Conservation (phyloP, 352 stramenopile genomes). For the Aphanomyces stellatus region DNA sequence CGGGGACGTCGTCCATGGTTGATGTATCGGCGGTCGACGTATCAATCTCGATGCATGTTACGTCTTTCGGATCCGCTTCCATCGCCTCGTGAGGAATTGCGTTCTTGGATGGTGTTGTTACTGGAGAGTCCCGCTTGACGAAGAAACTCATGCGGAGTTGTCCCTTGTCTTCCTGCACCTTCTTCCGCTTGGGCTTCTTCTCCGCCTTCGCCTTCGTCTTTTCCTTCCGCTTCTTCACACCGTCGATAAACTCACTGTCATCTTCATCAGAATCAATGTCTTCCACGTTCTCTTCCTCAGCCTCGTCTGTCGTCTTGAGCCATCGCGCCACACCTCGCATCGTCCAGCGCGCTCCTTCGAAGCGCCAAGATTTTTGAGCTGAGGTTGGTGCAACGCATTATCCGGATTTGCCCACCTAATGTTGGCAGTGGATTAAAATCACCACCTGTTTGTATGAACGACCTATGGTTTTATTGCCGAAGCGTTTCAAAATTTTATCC, state of each 20-base stretch:
- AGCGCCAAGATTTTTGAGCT: background rate
- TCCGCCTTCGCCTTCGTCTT: background rate
- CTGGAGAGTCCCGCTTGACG: background rate
- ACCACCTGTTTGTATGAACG: background rate
- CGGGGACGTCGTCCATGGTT: background rate
- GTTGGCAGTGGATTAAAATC: background rate
- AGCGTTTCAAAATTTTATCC: background rate
- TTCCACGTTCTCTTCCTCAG: constrained; percentile 3
- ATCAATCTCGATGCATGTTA: background rate
- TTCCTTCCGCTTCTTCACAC: background rate
- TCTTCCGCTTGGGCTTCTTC: background rate
- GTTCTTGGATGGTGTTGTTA: no score
- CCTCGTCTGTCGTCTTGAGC: background rate
- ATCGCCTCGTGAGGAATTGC: background rate
- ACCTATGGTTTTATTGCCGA: no score
- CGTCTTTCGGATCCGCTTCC: background rate
- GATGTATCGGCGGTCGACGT: background rate
- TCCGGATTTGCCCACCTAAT: background rate
- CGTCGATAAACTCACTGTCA: constrained; percentile 17
- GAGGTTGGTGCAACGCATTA: background rate
- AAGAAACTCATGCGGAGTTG: constrained; percentile 16
- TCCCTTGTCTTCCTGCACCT: constrained; percentile 10
- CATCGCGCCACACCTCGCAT: constrained; percentile 19
- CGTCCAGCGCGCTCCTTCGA: background rate
- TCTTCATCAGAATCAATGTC: constrained; percentile 11